Conservation (phyloP, 2,329 filamentous ascomycete species). For the Zalaria sp. region DNA sequence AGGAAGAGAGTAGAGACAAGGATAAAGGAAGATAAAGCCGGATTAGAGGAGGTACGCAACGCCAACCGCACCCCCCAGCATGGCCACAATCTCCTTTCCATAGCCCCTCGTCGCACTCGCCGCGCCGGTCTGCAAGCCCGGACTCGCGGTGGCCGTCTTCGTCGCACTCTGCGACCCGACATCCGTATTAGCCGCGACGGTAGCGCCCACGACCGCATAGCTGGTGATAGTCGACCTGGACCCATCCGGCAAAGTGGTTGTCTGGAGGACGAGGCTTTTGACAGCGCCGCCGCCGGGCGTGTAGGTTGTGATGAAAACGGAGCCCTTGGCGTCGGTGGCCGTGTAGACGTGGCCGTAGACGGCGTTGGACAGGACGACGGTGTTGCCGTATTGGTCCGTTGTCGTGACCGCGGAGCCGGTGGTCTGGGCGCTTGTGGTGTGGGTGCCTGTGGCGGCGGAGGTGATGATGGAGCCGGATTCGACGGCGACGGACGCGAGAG, state of each 20-base stretch:
- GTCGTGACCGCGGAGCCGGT: conserved; percentile 13
- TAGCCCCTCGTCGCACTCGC: conserved; percentile 14
- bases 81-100: conserved; percentile 14
- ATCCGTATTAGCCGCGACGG: conserved; percentile 7
- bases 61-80: conserved; percentile 19
- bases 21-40: not conserved
- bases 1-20: too few species aligned
- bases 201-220: conserved; percentile 25
- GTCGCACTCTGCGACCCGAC: conserved; percentile 5
- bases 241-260: conserved; percentile 20
- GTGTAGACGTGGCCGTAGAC: conserved; percentile 27
- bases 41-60: conserved; percentile 20
- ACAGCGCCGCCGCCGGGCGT: conserved; percentile 28
- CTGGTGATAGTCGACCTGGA: conserved; percentile 27
- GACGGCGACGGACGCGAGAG: conserved; percentile 21
- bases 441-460: conserved; percentile 22
- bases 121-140: conserved; percentile 24
- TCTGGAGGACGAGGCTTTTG: conserved; percentile 23
- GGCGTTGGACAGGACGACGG: conserved; percentile 19
- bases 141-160: conserved; percentile 10
- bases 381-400: conserved; percentile 24
- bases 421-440: conserved; percentile 8
- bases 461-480: conserved; percentile 23
- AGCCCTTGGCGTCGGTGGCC: conserved; percentile 24
- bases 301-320: conserved; percentile 31